phyloP scores from a whole-genome alignment of 2,329 filamentous ascomycete species.

The Sporothrix variecibatus region DNA sequence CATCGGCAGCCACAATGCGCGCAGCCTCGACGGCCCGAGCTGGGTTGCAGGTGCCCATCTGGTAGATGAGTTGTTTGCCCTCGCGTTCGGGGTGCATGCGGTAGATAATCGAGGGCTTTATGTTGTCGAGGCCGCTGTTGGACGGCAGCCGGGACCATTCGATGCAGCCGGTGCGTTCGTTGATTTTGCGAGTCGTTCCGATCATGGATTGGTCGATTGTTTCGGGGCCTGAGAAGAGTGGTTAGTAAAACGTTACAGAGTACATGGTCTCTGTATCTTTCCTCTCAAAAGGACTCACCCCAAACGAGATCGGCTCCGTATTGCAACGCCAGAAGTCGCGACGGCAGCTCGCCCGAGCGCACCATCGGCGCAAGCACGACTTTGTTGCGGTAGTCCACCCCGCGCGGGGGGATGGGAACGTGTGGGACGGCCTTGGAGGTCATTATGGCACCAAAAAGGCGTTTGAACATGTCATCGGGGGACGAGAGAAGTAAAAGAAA shows the following conservation, averaged over 20 bases:
- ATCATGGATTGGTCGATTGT: conserved; percentile 92
- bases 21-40: conserved; percentile 82
- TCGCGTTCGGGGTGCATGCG: conserved; percentile 79
- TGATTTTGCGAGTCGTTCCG: conserved; percentile 76
- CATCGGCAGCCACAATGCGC: conserved; percentile 79
- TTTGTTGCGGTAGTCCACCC: conserved; percentile 92
- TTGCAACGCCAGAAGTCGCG: conserved; percentile 81
- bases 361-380: conserved; percentile 97
- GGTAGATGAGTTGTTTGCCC: conserved; percentile 76
- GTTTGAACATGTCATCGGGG: conserved; percentile 30
- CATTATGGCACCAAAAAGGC: conserved; percentile 56
- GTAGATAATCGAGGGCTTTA: conserved; percentile 74
- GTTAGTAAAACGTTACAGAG: not conserved
- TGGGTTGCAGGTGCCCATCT: conserved; percentile 85
- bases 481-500: not conserved
- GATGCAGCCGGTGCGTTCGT: conserved; percentile 74
- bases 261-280: not conserved
- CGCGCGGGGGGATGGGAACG: conserved; percentile 82
- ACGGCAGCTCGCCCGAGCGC: conserved; percentile 92
- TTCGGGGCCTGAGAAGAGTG: conserved; percentile 70
- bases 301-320: conserved; percentile 97
- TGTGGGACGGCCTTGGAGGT: conserved; percentile 58
- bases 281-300: conserved; percentile 56
- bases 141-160: conserved; percentile 81
- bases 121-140: conserved; percentile 59